These are phyloP conservation scores for Corinectria fuckeliana DNA, from an alignment of 2,329 filamentous ascomycete species.

Conservation along the genomic window DNA sequence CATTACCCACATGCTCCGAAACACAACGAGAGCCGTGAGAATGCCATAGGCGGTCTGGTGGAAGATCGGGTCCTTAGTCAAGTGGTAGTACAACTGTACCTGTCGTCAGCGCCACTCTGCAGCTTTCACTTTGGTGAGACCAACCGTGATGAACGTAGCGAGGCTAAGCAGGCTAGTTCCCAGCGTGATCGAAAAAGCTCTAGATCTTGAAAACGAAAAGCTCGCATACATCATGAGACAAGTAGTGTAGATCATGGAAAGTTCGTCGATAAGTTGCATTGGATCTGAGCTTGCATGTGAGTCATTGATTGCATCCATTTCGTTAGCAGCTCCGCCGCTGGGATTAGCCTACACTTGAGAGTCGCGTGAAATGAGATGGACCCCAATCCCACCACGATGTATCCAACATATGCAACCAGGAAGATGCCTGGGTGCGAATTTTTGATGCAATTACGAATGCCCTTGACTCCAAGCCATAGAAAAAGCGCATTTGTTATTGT, in stretches of 20 bases:
- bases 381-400: slow-evolving; percentile 60
- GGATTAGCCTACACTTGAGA: slow-evolving; percentile 56
- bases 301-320: background rate
- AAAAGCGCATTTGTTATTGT: slow-evolving; percentile 85
- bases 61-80: slow-evolving; percentile 81
- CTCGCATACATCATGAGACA: slow-evolving; percentile 68
- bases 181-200: slow-evolving; percentile 57
- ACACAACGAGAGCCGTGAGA: slow-evolving; percentile 72
- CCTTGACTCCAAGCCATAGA: slow-evolving; percentile 77
- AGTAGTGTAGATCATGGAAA: slow-evolving; percentile 67
- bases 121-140: slow-evolving; percentile 39
- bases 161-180: slow-evolving; percentile 62
- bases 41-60: slow-evolving; percentile 81
- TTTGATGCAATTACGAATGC: slow-evolving; percentile 73
- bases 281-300: slow-evolving; percentile 49
- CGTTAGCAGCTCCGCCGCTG: background rate
- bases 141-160: slow-evolving; percentile 75
- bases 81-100: slow-evolving; percentile 67
- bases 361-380: slow-evolving; percentile 64
- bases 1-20: slow-evolving; percentile 81
- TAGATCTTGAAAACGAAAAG: slow-evolving; percentile 71
- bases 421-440: slow-evolving; percentile 81
- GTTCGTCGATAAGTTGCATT: slow-evolving; percentile 66
- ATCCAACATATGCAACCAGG: slow-evolving; percentile 64
- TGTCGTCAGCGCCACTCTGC: background rate